Conservation (phyloP, 1,284 basidiomycete species). For the Ganoderma boninense region DNA sequence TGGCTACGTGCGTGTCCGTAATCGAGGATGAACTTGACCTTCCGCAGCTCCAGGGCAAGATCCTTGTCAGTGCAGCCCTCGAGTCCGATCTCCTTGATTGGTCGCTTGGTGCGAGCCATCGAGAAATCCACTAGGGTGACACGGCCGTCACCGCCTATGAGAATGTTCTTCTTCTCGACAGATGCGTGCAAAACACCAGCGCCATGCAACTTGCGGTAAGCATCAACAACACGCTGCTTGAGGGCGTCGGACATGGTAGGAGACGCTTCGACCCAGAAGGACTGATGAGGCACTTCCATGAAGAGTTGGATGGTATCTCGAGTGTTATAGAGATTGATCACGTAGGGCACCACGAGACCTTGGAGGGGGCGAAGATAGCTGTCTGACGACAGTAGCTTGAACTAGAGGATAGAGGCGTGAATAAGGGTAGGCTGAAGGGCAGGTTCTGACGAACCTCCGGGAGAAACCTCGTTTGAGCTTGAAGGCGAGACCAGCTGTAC, state of each 20-base stretch:
- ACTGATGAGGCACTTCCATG: constrained; percentile 34
- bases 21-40: constrained; percentile 62
- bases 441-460: constrained; percentile 5
- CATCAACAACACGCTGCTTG: constrained; percentile 33
- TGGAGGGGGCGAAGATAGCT: constrained; percentile 58
- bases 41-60: constrained; percentile 60
- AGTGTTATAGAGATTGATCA: constrained; percentile 59
- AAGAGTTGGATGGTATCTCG: constrained; percentile 51
- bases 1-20: constrained; percentile 22
- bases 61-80: constrained; percentile 48
- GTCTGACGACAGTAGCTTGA: constrained; percentile 52
- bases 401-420: constrained; percentile 33
- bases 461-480: background rate
- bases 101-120: constrained; percentile 49
- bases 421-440: background rate
- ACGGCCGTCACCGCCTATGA: constrained; percentile 62
- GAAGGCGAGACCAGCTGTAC: background rate
- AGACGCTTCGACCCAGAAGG: constrained; percentile 39
- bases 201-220: constrained; percentile 32
- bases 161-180: constrained; percentile 46
- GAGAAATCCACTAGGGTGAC: constrained; percentile 69
- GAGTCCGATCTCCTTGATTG: constrained; percentile 48
- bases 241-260: constrained; percentile 35
- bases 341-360: constrained; percentile 57
- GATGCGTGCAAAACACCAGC: constrained; percentile 34